These are phyloP conservation scores for Aspergillus sp. DNA, from an alignment of 2,329 filamentous ascomycete genomes.

Conservation along the genomic window DNA sequence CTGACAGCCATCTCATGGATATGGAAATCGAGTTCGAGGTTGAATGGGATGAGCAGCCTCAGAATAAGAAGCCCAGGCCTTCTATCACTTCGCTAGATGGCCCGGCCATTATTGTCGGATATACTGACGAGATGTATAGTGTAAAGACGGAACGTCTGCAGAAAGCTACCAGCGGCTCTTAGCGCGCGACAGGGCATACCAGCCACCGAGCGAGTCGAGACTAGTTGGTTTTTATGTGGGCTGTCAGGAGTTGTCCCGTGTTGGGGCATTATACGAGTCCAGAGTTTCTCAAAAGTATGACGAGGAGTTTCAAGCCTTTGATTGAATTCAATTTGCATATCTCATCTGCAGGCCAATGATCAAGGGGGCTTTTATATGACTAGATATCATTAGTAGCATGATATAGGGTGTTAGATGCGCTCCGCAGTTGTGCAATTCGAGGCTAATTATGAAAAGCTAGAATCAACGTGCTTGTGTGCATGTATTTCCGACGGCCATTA, in stretches of 20 bases:
- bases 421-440: too few species aligned
- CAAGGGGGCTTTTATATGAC: too few species aligned
- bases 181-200: not conserved
- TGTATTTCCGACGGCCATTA: too few species aligned
- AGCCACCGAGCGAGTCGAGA: conserved; percentile 2
- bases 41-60: not conserved
- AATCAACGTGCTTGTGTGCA: too few species aligned
- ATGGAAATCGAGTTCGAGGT: conserved; percentile 4
- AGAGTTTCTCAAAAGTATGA: not conserved
- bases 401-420: too few species aligned
- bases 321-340: too few species aligned
- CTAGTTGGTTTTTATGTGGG: conserved; percentile 4
- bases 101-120: not conserved
- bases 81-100: not conserved
- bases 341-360: too few species aligned
- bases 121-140: conserved; percentile 4
- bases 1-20: conserved; percentile 9
- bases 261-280: conserved; percentile 6
- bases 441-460: too few species aligned
- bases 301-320: too few species aligned
- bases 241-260: conserved; percentile 1
- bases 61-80: not conserved
- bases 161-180: not conserved
- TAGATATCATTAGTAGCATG: too few species aligned
- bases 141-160: conserved; percentile 1